Conservation (phyloP, 257 asterid genomes). For the Misopates orontium region DNA sequence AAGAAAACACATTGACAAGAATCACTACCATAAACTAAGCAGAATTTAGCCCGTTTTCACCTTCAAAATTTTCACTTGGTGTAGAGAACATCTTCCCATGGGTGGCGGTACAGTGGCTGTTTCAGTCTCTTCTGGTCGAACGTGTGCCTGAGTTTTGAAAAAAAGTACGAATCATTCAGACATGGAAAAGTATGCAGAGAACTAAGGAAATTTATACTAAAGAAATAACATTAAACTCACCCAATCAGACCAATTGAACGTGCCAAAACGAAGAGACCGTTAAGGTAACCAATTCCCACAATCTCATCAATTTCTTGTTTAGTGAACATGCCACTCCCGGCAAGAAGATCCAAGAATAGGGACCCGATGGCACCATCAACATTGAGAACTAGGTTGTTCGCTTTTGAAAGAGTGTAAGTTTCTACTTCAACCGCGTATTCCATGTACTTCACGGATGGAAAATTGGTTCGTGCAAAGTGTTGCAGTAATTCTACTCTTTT, state of each 20-base stretch:
- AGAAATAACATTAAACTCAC: constrained; percentile 46
- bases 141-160: constrained; percentile 67
- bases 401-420: constrained; percentile 89
- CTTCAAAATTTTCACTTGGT: constrained; percentile 63
- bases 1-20: constrained; percentile 27
- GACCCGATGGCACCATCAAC: constrained; percentile 99
- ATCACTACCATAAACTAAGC: neutral
- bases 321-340: constrained; percentile 99
- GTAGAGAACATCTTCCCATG: constrained; percentile 99
- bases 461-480: constrained; percentile 76
- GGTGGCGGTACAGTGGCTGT: constrained; percentile 99
- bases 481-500: constrained; percentile 95
- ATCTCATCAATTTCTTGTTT: constrained; percentile 94
- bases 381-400: constrained; percentile 92
- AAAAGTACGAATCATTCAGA: constrained; percentile 8
- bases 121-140: constrained; percentile 98
- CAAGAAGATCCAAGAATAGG: constrained; percentile 95
- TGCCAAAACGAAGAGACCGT: constrained; percentile 95
- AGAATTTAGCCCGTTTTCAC: constrained; percentile 7
- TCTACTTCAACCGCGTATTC: constrained; percentile 97
- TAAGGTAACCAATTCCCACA: constrained; percentile 88
- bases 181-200: no score
- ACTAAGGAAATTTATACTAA: neutral
- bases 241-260: constrained; percentile 99
- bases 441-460: constrained; percentile 97